Percentiles rank a stretch among this genome's conserved stretches.
Evolutionary conservation across 345 rosid genomes (phyloP).

Genomic region (Luvunga scandens): DNA sequence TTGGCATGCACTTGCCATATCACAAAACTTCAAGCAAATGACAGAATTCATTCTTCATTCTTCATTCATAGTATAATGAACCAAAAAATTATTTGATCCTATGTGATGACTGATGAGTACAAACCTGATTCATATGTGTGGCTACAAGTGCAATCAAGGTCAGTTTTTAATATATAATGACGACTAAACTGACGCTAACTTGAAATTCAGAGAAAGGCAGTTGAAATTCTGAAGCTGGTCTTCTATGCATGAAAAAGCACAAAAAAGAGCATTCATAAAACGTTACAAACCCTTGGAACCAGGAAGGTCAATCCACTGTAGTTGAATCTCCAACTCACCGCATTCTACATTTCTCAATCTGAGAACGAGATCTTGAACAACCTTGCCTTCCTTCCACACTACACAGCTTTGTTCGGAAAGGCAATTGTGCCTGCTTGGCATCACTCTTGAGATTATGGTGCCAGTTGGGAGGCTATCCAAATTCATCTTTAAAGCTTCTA

Average conservation of each 20-base stretch:
- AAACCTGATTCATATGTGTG: not conserved
- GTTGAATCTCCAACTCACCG: constrained; percentile 81
- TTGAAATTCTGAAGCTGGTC: not conserved
- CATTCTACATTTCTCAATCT: constrained; percentile 82
- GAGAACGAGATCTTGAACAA: constrained; percentile 66
- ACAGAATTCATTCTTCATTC: not conserved
- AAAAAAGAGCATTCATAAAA: not conserved
- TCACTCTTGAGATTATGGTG: constrained; percentile 50
- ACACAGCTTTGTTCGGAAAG: constrained; percentile 63
- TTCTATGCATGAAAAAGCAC: not conserved
- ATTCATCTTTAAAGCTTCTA: constrained; percentile 66
- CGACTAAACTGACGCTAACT: not conserved
- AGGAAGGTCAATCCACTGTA: constrained; percentile 84
- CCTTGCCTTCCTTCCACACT: constrained; percentile 40
- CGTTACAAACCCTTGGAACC: constrained; percentile 54
- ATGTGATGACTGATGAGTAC: not conserved
- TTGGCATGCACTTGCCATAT: not conserved
- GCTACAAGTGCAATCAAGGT: not conserved
- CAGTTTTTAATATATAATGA: not conserved
- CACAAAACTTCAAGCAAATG: not conserved
- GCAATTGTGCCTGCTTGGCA: constrained; percentile 63
- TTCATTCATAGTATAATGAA: not conserved
- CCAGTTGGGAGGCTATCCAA: constrained; percentile 51
- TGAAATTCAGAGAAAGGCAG: not conserved
- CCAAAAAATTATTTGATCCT: constrained; percentile 1